Evolutionary conservation across 805 yeast genomes (phyloP), one percentile per base, ranked within the genome.

Genomic region (Metschnikowia peoriensis): DNA sequence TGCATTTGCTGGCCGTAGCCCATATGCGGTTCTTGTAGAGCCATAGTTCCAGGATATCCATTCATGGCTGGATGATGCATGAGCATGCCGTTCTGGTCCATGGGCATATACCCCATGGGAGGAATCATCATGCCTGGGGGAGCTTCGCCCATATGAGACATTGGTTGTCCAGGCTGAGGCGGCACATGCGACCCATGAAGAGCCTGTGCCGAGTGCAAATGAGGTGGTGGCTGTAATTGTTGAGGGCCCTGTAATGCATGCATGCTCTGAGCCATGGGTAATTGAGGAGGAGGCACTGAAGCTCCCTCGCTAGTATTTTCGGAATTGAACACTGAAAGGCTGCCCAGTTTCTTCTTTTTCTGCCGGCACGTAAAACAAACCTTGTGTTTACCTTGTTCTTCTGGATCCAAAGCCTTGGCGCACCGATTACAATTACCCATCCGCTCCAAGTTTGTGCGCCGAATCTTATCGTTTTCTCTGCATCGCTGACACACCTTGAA

Each of bases 401-500:
- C 71, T 0, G 72, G 71, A n/a, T 64, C 67, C 53, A 84, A 65
- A 0, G 74, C 69, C 52, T 71, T 71, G 5, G 86, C 84, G 66
- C 89, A 85, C 49, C 89, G 73, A 61, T 82, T 83, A 61, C 89
- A 85, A 49, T 79, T 76, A 12, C 88, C 87, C 59, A 73, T 66
- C 52, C 75, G 76, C 61, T 83, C 88, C 53, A 84, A 66, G 47
- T 77, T 77, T 34, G 79, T 72, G 52, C 89, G 66, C 56, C 89
- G 71, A 44, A 78, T 67, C 61, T 79, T 82, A 62, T 84, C 89
- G 58, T 81, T 83, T 44, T 75, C 80, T 52, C 89, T 72, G 64
- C 89, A 85, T 56, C 88, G 69, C 53, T 76, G 70, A 62, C 89
- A 85, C n/a, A 85, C 89, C 62, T 84, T 84, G 66, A 71, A 84